Conservation (phyloP, 805 yeast species). For the Lipomyces yamanashiensis region DNA sequence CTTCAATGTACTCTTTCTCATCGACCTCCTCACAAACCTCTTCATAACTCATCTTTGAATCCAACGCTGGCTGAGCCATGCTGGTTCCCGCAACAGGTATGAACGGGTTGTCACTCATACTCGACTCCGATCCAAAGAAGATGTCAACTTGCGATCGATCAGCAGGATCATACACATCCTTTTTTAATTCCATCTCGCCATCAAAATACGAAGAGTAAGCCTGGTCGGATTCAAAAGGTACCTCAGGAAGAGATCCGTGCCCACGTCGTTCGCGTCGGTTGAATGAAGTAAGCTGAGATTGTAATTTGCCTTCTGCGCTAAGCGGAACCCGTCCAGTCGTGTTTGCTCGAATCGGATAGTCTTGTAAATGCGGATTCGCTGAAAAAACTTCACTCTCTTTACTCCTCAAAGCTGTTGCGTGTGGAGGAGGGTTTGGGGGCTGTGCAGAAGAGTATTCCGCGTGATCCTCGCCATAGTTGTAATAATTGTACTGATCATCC, state of each 20-base stretch:
- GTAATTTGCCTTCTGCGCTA: conserved; percentile 7
- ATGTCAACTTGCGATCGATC: conserved; percentile 1
- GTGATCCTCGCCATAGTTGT: neutral
- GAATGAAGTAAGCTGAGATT: neutral
- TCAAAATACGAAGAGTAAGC: neutral
- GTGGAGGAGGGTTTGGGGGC: conserved; percentile 10
- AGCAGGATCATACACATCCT: conserved; percentile 6
- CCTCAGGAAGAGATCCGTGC: conserved; percentile 7
- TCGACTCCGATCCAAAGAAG: neutral
- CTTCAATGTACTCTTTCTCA: neutral
- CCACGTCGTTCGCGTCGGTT: neutral
- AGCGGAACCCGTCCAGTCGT: conserved; percentile 22
- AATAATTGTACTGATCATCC: neutral
- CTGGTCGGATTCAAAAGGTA: neutral
- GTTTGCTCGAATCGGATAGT: conserved; percentile 17
- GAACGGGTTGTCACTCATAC: neutral
- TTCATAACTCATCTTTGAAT: neutral
- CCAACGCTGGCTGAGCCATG: neutral
- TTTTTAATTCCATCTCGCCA: neutral
- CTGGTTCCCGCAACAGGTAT: conserved; percentile 3
- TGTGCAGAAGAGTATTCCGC: neutral
- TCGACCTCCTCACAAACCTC: neutral
- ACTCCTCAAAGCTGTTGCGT: neutral
- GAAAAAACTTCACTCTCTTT: neutral
- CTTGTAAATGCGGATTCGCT: neutral